These are phyloP conservation scores for Ceratobasidium papillatum DNA, from an alignment of 1,284 basidiomycete species.

Conservation along the genomic window DNA sequence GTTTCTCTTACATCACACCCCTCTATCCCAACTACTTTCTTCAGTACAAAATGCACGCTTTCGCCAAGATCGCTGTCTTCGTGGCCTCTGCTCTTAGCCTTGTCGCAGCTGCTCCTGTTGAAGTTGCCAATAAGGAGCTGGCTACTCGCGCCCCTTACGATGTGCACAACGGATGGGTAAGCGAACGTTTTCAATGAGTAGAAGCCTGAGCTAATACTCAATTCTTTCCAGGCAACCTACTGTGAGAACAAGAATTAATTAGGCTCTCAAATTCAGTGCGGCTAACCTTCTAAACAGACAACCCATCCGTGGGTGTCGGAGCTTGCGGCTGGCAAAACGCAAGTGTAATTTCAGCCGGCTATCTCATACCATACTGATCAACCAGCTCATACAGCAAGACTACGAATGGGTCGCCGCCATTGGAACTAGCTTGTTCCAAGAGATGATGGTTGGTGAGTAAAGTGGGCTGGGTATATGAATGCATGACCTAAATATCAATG, in stretches of 20 bases:
- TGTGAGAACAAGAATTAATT: background rate
- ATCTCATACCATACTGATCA: background rate
- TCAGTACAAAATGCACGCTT: conserved; percentile 1
- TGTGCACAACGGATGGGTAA: conserved; percentile 34
- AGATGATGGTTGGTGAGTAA: conserved; percentile 40
- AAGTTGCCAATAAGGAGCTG: conserved; percentile 7
- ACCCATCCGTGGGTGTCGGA: conserved; percentile 28
- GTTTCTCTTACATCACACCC: background rate
- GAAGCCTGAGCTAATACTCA: background rate
- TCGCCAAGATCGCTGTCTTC: conserved; percentile 26
- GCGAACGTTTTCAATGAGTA: background rate
- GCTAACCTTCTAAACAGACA: conserved; percentile 3
- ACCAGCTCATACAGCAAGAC: background rate
- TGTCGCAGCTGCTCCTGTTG: conserved; percentile 18
- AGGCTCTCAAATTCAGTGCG: background rate
- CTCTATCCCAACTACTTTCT: background rate
- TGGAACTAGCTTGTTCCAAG: conserved; percentile 35
- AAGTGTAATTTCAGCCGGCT: background rate
- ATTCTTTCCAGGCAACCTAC: background rate
- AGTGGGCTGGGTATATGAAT: background rate
- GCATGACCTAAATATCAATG: background rate
- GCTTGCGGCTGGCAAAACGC: conserved; percentile 36
- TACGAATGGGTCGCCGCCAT: conserved; percentile 39
- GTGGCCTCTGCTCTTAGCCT: conserved; percentile 24
- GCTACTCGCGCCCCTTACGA: conserved; percentile 27